Conservation (phyloP, 768 basidiomycete species). For the Xerocomellus chrysenteron region DNA sequence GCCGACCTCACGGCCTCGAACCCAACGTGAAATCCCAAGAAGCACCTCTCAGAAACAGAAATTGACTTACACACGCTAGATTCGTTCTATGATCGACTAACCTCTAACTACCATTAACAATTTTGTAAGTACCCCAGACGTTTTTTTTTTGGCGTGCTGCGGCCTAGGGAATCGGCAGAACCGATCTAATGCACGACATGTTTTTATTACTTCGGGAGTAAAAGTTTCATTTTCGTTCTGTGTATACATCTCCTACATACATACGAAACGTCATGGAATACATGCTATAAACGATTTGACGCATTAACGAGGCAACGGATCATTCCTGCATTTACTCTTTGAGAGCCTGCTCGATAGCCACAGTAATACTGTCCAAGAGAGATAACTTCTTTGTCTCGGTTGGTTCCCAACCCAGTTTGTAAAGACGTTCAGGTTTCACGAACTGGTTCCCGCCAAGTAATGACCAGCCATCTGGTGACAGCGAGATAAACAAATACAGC, state of each 20-base stretch:
- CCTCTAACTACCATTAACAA: constrained; percentile 2
- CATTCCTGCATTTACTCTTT: not conserved
- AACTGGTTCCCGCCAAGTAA: constrained; percentile 40
- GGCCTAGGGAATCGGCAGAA: not conserved
- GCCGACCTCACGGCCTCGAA: not conserved
- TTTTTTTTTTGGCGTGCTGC: not conserved
- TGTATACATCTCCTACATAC: constrained; percentile 1
- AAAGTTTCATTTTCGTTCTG: constrained; percentile 2
- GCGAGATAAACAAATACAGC: not conserved
- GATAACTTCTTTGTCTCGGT: constrained; percentile 26
- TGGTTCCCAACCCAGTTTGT: constrained; percentile 42
- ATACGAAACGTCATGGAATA: constrained; percentile 2
- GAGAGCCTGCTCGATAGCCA: constrained; percentile 30
- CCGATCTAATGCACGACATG: constrained; percentile 3
- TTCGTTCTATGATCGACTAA: constrained; percentile 18
- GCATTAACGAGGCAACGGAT: not conserved
- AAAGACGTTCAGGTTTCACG: constrained; percentile 35
- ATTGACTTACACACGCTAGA: not conserved
- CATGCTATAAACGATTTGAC: not conserved
- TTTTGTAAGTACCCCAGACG: constrained; percentile 3
- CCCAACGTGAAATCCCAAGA: not conserved
- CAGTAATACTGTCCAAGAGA: constrained; percentile 29
- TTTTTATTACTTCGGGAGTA: not conserved
- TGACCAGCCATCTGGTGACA: constrained; percentile 38
- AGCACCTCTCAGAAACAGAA: not conserved